Conservation (phyloP, 202 grass and related monocot genomes). For the Bolboschoenoplectus hybrid region DNA sequence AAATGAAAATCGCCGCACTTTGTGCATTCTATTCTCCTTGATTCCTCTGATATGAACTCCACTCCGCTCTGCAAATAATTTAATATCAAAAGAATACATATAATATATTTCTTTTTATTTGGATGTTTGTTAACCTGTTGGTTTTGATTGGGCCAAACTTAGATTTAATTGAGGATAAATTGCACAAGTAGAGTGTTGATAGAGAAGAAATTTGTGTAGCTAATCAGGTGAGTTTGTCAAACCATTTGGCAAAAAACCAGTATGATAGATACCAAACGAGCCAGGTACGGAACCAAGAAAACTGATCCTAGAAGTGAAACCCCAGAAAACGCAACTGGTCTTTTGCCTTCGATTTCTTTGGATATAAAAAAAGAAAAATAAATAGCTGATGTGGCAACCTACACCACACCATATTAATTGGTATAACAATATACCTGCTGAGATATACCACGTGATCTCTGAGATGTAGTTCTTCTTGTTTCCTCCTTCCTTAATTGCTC, state of each 20-base stretch:
- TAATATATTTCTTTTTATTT: constrained; percentile 4
- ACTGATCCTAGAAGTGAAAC: not conserved
- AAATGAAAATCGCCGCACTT: constrained; percentile 96
- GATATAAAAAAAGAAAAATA: not conserved
- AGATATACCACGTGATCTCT: constrained; percentile 63
- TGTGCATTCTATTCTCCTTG: constrained; percentile 93
- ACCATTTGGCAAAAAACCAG: not conserved
- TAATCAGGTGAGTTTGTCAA: not conserved
- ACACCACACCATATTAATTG: constrained; percentile 14
- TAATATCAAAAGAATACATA: constrained; percentile 38
- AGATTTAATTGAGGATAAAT: not conserved
- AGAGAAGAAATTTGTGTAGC: not conserved
- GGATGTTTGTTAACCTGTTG: not conserved
- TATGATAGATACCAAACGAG: constrained; percentile 6
- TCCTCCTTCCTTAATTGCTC: constrained; percentile 92
- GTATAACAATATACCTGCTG: constrained; percentile 60
- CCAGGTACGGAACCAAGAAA: not conserved
- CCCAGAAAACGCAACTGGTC: not conserved
- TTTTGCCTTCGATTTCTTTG: not conserved
- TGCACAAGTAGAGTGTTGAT: not conserved
- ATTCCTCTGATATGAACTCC: constrained; percentile 89
- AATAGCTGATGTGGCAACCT: constrained; percentile 12
- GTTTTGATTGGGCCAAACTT: constrained; percentile 9
- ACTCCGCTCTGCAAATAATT: constrained; percentile 63
- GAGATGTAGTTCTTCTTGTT: constrained; percentile 58